A percentile compares a stretch with the other conserved stretches of the same genome.
phyloP scores from a whole-genome alignment of 495 filamentous ascomycete genomes.

The Lasiosphaeria ovina region DNA sequence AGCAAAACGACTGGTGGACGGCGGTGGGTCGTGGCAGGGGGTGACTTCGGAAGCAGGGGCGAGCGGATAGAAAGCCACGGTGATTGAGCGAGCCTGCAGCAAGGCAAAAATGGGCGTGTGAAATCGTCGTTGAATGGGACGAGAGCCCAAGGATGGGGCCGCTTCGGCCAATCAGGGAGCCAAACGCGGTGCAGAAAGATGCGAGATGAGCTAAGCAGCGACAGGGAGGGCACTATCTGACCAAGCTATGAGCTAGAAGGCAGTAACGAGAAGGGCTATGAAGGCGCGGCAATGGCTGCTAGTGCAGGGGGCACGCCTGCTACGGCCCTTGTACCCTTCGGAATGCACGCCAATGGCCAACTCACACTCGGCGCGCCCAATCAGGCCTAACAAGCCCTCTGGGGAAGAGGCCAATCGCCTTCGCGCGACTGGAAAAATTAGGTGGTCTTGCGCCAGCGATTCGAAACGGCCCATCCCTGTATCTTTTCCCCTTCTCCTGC shows the following conservation, averaged over 20 bases:
- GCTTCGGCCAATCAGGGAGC: constrained; percentile 21
- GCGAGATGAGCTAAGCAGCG: constrained; percentile 27
- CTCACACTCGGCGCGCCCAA: constrained; percentile 23
- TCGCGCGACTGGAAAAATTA: constrained; percentile 12
- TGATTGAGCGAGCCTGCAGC: constrained; percentile 34
- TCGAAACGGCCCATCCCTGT: constrained; percentile 24
- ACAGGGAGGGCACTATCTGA: background rate
- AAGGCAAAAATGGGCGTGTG: constrained; percentile 14
- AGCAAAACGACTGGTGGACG: constrained; percentile 29
- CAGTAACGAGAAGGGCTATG: background rate
- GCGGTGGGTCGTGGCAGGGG: constrained; percentile 26
- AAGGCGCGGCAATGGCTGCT: background rate
- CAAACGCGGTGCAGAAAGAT: constrained; percentile 1
- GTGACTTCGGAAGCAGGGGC: constrained; percentile 24
- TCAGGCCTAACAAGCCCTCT: constrained; percentile 24
- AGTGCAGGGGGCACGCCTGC: background rate
- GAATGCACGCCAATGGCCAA: constrained; percentile 19
- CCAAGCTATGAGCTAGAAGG: background rate
- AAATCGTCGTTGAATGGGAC: constrained; percentile 17
- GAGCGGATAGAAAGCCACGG: constrained; percentile 34
- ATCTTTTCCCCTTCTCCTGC: constrained; percentile 16
- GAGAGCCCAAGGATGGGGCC: constrained; percentile 10
- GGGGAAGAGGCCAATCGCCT: constrained; percentile 23
- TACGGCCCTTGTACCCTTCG: constrained; percentile 6
- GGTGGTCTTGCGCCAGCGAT: constrained; percentile 22